Evolutionary conservation across 371 early-diverging fungal genomes (phyloP), one percentile per base, ranked within the genome.

Genomic region (Pancytospora philotis): DNA sequence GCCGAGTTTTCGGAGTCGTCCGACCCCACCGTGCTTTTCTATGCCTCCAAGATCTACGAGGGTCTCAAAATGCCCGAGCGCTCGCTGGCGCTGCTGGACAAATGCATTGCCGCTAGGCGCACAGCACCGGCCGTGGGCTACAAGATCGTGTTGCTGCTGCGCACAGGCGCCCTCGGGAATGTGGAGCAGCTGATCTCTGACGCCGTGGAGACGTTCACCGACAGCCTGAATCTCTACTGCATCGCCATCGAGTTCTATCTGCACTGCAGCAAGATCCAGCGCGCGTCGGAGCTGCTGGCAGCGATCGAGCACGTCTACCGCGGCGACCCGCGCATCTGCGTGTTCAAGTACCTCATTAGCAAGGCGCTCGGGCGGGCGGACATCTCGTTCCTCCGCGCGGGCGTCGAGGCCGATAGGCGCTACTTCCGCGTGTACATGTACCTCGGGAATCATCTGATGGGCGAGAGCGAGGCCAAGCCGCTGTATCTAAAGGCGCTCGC

Each of bases 401-500:
- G 37, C 25, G 10, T 66, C 52, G 30, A 57, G 62, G 19, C 8
- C 41, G 56, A 66, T 66, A 8, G 4, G n/a, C 38, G 3, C 30
- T 66, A 57, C 30, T 66, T 60, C 48, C 56, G 59, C 19, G 28
- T 61, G 32, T 60, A 66, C 32, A 4, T 66, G 6, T 39, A 60
- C 30, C 37, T 60, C 8, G 63, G 61, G 37, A 56, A 6, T 6
- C 6, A 58, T 55, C 32, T 30, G 13, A 3, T 3, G 31, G 39
- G 39, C 10, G 39, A 41, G 25, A 36, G 6, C 16, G 10, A 32
- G 10, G 35, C 3, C 3, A 10, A 31, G 30, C 2, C 2, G 6
- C n/a, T 28, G 22, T 66, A 35, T 60, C 31, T 22, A 57, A 52
- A 57, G 67, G 67, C 67, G 8, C 19, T 64, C 8, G 67, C 56